Base-by-base conservation (phyloP, 2,329 filamentous ascomycete genomes). In the Akanthomyces dipterigenus region DNA sequence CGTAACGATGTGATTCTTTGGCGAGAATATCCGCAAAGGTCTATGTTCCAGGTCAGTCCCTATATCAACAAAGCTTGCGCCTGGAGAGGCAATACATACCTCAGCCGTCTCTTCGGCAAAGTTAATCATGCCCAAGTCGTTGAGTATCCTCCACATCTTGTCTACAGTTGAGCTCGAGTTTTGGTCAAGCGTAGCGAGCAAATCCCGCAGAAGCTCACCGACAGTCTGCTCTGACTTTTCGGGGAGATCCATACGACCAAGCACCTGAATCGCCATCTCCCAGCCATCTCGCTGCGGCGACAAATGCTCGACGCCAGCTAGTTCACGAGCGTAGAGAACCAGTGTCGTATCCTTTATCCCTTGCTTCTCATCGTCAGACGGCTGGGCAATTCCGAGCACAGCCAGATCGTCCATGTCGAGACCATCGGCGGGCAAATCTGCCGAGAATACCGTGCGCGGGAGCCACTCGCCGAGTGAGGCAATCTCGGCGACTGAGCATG, bases 401-500 rank as follows among this genome's bases (percentile, higher is more conserved):
- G 95, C 90, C 49, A 97, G 77, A 69, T 97, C 93, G 64, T 92
- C 88, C 74, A 90, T 85, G 68, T 93, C 91, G 61, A 96, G 84
- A 26, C 86, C 87, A 40, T 85, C 82, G 67, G 89, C 81, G 7
- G 76, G 77, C 42, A 83, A 77, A 34, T 82, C 78, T 28, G 81
- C 79, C 11, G 65, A 61, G 5, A 64, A 45, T 16, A 72, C 69
- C 3, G 71, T 65, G 1, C 66, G 68, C 26, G 88, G 86, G 49
- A 97, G 80, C 93, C 93, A 98, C 49, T 88, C 87, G 9, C 89
- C 91, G 28, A 91, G 79, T n/a, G 86, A 88, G 12, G 90, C 92
- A 61, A 98, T 80, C 73, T 98, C 93, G 3, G 89, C 89, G 18
- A 95, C 85, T 6, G 91, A 86, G 34, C 88, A 83, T 12, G 91